A percentile compares a stretch with the other conserved stretches of the same genome.
phyloP scores from a whole-genome alignment of 177 flowering plant species.

The Telopea speciosissima region DNA sequence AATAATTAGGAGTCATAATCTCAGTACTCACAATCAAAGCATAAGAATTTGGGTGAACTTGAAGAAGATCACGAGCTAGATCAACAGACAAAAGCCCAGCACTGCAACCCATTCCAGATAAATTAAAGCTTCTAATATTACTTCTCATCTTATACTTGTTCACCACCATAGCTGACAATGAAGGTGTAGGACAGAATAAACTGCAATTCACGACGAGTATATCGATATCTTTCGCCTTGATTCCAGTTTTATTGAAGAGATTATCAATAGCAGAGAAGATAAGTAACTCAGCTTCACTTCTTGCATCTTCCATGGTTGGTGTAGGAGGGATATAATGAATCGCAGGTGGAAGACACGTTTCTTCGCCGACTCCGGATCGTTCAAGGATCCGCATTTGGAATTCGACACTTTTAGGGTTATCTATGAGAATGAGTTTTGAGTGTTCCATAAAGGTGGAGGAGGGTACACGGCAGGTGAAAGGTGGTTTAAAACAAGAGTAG shows the following conservation, averaged over 20 bases:
- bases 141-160: constrained; percentile 31
- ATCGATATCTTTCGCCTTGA: constrained; percentile 25
- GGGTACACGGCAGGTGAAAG: constrained; percentile 18
- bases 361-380: constrained; percentile 27
- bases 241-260: constrained; percentile 11
- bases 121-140: constrained; percentile 23
- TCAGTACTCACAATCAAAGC: constrained; percentile 31
- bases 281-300: constrained; percentile 16
- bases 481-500: constrained; percentile 26
- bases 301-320: constrained; percentile 13
- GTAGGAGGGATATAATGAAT: constrained; percentile 19
- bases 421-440: constrained; percentile 3
- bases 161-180: constrained; percentile 27
- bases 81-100: constrained; percentile 28
- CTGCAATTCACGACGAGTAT: constrained; percentile 29
- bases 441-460: constrained; percentile 28
- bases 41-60: constrained; percentile 22
- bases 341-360: constrained; percentile 21
- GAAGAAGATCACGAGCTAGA: constrained; percentile 25
- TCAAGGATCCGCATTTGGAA: constrained; percentile 26
- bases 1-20: constrained; percentile 27
- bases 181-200: constrained; percentile 30
- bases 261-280: constrained; percentile 13
- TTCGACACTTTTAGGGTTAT: constrained; percentile 13
- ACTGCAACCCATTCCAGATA: constrained; percentile 34